Evolutionary conservation across 108 stramenopile species (phyloP).

Genomic region (Cyclotella cryptica): DNA sequence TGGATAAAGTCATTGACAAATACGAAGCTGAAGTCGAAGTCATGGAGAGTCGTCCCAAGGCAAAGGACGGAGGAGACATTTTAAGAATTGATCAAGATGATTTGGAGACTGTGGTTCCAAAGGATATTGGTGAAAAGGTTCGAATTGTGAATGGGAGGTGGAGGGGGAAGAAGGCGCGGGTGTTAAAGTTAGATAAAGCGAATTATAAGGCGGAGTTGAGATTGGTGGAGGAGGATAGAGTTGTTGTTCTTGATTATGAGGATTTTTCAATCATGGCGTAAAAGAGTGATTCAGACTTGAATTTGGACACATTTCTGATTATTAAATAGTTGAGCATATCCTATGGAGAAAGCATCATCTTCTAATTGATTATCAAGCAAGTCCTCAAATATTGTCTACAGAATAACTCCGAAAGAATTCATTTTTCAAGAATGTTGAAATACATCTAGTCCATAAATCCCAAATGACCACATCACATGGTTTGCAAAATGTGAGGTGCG

Average conservation of each 20-base stretch:
- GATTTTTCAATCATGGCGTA: constrained; percentile 58
- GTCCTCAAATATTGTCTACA: too few relatives aligned
- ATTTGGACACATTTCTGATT: too few relatives aligned
- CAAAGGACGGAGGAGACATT: constrained; percentile 62
- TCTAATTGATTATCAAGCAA: not conserved
- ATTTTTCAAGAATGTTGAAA: too few relatives aligned
- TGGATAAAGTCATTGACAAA: constrained; percentile 71
- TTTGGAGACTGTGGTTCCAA: constrained; percentile 90
- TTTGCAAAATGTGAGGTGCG: too few relatives aligned
- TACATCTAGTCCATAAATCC: too few relatives aligned
- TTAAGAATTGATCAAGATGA: constrained; percentile 85
- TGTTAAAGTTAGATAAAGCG: constrained; percentile 60
- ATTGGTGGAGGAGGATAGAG: constrained; percentile 55
- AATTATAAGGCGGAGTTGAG: constrained; percentile 58
- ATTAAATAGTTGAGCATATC: too few relatives aligned
- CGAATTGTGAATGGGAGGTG: constrained; percentile 75
- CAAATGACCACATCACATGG: too few relatives aligned
- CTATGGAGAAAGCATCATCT: too few relatives aligned
- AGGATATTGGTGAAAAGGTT: constrained; percentile 66
- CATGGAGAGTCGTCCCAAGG: constrained; percentile 47
- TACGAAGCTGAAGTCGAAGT: constrained; percentile 76
- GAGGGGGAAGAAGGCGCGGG: constrained; percentile 68
- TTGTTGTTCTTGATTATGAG: constrained; percentile 59
- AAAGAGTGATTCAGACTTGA: too few relatives aligned
- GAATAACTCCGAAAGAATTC: too few relatives aligned